Conservation (phyloP, 2,329 filamentous ascomycete species). For the Alternaria novae-zelandiae region DNA sequence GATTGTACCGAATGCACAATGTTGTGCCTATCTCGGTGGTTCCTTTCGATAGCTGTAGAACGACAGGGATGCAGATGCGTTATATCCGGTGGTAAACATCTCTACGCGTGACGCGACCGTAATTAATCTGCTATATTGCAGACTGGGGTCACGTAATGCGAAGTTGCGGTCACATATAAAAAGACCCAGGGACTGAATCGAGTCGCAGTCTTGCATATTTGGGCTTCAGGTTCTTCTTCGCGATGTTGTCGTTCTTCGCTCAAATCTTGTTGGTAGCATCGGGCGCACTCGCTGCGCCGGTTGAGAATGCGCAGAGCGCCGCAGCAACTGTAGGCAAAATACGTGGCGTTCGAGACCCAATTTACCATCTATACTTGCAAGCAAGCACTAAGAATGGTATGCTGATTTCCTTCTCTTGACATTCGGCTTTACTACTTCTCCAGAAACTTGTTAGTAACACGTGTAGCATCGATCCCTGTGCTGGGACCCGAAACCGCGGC, state of each 20-base stretch:
- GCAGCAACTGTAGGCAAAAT: slow-evolving; percentile 57
- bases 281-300: slow-evolving; percentile 14
- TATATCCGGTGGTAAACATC: slow-evolving; percentile 6
- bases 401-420: background rate
- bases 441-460: background rate
- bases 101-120: slow-evolving; percentile 9
- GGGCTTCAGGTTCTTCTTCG: background rate
- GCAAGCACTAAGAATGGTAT: slow-evolving; percentile 52
- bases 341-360: slow-evolving; percentile 57
- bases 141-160: background rate
- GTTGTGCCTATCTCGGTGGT: background rate
- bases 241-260: slow-evolving; percentile 13
- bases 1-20: background rate
- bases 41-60: background rate
- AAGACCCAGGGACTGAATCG: background rate
- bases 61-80: background rate
- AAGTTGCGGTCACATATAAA: background rate
- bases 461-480: slow-evolving; percentile 51
- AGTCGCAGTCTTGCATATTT: background rate
- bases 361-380: slow-evolving; percentile 63
- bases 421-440: background rate
- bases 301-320: slow-evolving; percentile 3
- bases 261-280: slow-evolving; percentile 11
- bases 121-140: slow-evolving; percentile 14
- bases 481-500: slow-evolving; percentile 59